Conservation (phyloP, 2,329 filamentous ascomycete genomes). For the Hypoxylon sp. region DNA sequence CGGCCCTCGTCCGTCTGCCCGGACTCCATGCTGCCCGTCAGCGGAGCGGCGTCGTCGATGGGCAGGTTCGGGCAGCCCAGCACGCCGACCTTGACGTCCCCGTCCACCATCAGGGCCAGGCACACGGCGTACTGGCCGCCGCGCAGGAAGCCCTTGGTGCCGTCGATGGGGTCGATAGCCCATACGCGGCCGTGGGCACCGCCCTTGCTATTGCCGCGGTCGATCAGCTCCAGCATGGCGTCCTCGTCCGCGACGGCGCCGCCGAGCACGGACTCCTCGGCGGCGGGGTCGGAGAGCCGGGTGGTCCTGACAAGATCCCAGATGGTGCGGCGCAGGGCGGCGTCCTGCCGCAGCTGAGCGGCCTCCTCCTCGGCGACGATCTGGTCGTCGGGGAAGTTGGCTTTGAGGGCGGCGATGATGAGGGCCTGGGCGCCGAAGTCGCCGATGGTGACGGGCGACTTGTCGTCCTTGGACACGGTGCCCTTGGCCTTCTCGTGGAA, state of each 20-base stretch:
- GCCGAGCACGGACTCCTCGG: constrained; percentile 76
- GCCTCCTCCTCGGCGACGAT: constrained; percentile 97
- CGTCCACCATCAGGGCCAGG: constrained; percentile 90
- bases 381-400: constrained; percentile 90
- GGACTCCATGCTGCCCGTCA: constrained; percentile 78
- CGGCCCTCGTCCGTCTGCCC: constrained; percentile 81
- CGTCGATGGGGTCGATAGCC: constrained; percentile 97
- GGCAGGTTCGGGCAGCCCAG: constrained; percentile 96
- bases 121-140: constrained; percentile 98
- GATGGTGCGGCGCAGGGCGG: constrained; percentile 76
- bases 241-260: constrained; percentile 75
- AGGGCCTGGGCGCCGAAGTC: constrained; percentile 98
- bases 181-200: constrained; percentile 84
- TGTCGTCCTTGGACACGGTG: constrained; percentile 93
- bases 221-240: constrained; percentile 74
- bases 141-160: constrained; percentile 95
- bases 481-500: constrained; percentile 93
- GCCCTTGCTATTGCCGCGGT: constrained; percentile 76
- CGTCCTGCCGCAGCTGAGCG: constrained; percentile 78
- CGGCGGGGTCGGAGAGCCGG: constrained; percentile 73
- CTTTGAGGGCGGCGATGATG: constrained; percentile 89
- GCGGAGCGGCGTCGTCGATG: constrained; percentile 78
- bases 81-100: constrained; percentile 92
- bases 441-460: constrained; percentile 95
- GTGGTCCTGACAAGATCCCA: constrained; percentile 85